These are phyloP conservation scores for Yarrowia galli DNA, from an alignment of 1,139 yeast genomes.

Conservation along the genomic window DNA sequence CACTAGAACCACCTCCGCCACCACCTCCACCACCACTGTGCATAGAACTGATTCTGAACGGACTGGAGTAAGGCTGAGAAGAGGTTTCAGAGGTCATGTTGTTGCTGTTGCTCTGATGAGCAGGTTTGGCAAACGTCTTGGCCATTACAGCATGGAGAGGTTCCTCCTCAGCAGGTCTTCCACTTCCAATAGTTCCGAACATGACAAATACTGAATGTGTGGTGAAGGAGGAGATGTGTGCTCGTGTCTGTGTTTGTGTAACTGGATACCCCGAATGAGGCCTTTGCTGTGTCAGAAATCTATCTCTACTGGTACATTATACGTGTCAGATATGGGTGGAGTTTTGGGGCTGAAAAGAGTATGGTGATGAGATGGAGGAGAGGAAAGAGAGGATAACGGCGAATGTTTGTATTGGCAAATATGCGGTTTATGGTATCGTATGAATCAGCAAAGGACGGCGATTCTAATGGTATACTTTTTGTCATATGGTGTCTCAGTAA, in stretches of 20 bases:
- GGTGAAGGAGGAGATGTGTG: too few relatives aligned
- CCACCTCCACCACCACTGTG: conserved; percentile 18
- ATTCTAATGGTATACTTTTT: too few relatives aligned
- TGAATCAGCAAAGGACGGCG: too few relatives aligned
- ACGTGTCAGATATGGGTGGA: neutral
- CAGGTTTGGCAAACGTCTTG: conserved; percentile 18
- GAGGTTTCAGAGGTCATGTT: conserved; percentile 23
- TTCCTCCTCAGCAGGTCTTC: conserved; percentile 14
- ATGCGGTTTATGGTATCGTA: too few relatives aligned
- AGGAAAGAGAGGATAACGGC: too few relatives aligned
- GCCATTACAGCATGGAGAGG: conserved; percentile 22
- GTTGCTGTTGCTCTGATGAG: too few relatives aligned
- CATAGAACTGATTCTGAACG: conserved; percentile 18
- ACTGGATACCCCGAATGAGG: too few relatives aligned
- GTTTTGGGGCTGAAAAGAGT: conserved; percentile 7
- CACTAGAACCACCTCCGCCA: conserved; percentile 1
- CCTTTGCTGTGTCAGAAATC: neutral
- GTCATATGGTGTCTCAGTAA: too few relatives aligned
- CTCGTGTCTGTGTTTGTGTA: too few relatives aligned
- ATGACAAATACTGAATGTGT: neutral
- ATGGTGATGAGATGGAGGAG: too few relatives aligned
- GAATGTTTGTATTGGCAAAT: too few relatives aligned
- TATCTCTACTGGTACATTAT: conserved; percentile 1
- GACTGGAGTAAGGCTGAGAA: conserved; percentile 13
- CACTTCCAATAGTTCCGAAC: conserved; percentile 31